These are phyloP conservation scores for Geotrichum phurueaensis DNA, from an alignment of 1,139 yeast genomes.

Conservation along the genomic window DNA sequence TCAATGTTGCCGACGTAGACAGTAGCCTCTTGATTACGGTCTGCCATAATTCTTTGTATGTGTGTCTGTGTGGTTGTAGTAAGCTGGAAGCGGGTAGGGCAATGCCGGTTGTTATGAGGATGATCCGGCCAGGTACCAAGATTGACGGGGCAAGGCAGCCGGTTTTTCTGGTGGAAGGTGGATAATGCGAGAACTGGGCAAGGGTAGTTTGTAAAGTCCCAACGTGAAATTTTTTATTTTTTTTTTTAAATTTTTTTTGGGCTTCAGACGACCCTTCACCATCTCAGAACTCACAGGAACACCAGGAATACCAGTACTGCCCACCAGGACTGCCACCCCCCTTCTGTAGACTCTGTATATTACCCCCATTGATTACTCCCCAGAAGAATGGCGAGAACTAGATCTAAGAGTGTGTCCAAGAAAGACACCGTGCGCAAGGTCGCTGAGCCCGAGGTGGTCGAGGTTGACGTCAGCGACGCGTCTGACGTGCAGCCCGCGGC, in stretches of 20 bases:
- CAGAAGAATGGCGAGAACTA: conserved; percentile 6
- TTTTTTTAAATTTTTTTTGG: neutral
- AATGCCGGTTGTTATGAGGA: neutral
- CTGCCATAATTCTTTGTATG: conserved; percentile 19
- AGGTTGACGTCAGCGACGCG: neutral
- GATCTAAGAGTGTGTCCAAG: conserved; percentile 5
- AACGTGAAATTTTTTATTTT: neutral
- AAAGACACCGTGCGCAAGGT: neutral
- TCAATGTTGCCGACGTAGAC: conserved; percentile 83
- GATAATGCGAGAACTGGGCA: neutral
- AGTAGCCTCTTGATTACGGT: conserved; percentile 57
- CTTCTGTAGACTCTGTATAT: neutral
- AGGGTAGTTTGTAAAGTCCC: neutral
- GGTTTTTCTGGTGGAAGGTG: neutral
- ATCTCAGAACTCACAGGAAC: neutral
- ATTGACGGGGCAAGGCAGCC: too few species aligned
- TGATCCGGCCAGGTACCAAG: neutral
- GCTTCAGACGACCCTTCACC: neutral
- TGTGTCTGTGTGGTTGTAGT: neutral
- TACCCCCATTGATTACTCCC: neutral
- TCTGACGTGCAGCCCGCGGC: neutral
- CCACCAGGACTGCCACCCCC: neutral
- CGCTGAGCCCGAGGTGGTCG: neutral
- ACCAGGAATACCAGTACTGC: neutral
- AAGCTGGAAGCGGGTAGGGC: neutral